Conservation (phyloP, 1,139 yeast genomes). For the Kodamaea sp. region DNA sequence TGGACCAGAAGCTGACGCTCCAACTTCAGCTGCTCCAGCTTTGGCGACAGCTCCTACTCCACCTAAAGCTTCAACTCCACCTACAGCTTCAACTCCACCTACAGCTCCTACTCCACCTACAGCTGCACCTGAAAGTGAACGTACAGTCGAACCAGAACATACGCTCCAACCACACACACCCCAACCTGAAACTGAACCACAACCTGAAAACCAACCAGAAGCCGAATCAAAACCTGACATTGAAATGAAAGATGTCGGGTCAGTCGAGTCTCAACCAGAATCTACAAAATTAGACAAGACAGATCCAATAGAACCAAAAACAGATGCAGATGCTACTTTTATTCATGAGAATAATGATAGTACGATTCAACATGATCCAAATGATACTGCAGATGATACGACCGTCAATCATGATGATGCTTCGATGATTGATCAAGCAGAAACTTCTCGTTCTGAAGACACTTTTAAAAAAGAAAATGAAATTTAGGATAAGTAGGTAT, state of each 20-base stretch:
- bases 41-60: too few relatives aligned
- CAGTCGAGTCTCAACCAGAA: neutral
- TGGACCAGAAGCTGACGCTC: neutral
- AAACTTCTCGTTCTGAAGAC: slow-evolving; percentile 6
- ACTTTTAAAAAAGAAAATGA: slow-evolving; percentile 7
- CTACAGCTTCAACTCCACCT: too few relatives aligned
- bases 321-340: slow-evolving; percentile 37
- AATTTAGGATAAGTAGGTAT: too few relatives aligned
- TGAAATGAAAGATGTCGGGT: slow-evolving; percentile 4
- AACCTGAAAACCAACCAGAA: neutral
- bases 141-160: too few relatives aligned
- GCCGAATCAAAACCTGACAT: slow-evolving; percentile 6
- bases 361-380: slow-evolving; percentile 42
- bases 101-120: too few relatives aligned
- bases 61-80: too few relatives aligned
- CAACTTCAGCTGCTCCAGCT: too few relatives aligned
- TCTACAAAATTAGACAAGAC: neutral
- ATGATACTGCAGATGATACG: slow-evolving; percentile 43
- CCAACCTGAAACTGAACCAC: neutral
- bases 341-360: slow-evolving; percentile 41
- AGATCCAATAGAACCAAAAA: slow-evolving; percentile 3
- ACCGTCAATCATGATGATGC: slow-evolving; percentile 33
- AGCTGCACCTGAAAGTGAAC: too few relatives aligned
- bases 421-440: slow-evolving; percentile 21
- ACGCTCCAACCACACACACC: too few relatives aligned